A percentile compares a stretch with the other conserved stretches of the same genome.
Conservation (phyloP, 768 basidiomycete species). For the Pulveroboletus sp. region DNA sequence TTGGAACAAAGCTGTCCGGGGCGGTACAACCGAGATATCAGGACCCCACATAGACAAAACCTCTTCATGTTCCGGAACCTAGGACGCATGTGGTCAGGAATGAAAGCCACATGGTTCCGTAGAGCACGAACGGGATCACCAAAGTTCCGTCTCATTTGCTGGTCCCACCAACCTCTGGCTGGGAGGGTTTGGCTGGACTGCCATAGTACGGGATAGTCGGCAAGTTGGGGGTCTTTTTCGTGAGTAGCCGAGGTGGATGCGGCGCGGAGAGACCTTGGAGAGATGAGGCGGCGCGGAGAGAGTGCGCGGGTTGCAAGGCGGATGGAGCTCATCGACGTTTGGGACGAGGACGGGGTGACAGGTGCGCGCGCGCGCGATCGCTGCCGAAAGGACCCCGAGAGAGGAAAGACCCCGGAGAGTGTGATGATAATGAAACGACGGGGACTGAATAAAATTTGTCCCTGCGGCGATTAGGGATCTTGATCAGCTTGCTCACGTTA, state of each 20-base stretch:
- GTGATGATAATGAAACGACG: constrained; percentile 10
- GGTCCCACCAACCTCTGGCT: constrained; percentile 73
- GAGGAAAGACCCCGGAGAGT: constrained; percentile 22
- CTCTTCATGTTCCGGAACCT: constrained; percentile 84
- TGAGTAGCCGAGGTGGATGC: constrained; percentile 17
- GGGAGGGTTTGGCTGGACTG: constrained; percentile 63
- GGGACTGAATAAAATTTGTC: too few relatives aligned
- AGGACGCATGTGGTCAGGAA: constrained; percentile 15
- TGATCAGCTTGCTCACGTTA: constrained; percentile 5
- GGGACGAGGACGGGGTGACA: constrained; percentile 6
- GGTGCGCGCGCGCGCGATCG: background rate
- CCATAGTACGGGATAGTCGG: constrained; percentile 68
- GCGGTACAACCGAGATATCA: constrained; percentile 62
- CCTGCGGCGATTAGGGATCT: background rate
- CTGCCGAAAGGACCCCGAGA: constrained; percentile 22
- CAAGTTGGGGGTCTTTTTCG: constrained; percentile 63
- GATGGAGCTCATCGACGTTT: constrained; percentile 17
- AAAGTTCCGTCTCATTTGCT: constrained; percentile 74
- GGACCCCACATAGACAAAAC: constrained; percentile 87
- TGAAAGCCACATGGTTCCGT: constrained; percentile 5
- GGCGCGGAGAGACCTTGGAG: constrained; percentile 1
- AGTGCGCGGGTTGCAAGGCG: constrained; percentile 17
- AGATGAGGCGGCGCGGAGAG: background rate
- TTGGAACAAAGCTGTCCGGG: constrained; percentile 59
- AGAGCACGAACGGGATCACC: constrained; percentile 63